Percentiles rank a stretch among this genome's conserved stretches.
phyloP scores from a whole-genome alignment of 768 basidiomycete genomes.

The Pleurotus pulmonarius region DNA sequence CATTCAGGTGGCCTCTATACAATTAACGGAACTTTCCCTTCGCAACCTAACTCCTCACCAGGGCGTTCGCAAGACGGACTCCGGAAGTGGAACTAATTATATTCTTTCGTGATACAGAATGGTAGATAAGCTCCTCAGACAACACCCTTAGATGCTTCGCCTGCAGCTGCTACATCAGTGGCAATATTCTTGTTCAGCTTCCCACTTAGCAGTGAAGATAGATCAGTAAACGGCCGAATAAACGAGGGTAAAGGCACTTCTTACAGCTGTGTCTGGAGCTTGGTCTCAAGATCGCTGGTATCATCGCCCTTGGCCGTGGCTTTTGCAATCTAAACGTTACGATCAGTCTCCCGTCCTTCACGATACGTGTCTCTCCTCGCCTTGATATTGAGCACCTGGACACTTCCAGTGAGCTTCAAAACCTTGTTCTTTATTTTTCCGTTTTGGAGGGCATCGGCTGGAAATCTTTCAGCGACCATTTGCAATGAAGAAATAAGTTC shows the following conservation, averaged over 20 bases:
- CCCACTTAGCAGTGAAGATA: conserved; percentile 12
- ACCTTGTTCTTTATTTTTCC: conserved; percentile 46
- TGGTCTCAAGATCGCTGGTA: conserved; percentile 22
- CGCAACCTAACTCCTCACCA: too few relatives aligned
- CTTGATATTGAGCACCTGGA: conserved; percentile 31
- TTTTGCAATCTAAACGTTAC: conserved; percentile 23
- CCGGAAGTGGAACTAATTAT: neutral
- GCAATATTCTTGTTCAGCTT: conserved; percentile 34
- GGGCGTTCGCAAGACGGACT: neutral
- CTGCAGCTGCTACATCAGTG: conserved; percentile 25
- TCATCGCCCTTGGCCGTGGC: conserved; percentile 26
- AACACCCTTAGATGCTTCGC: conserved; percentile 26
- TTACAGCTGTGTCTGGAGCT: conserved; percentile 24
- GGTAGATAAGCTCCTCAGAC: neutral
- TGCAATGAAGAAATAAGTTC: neutral
- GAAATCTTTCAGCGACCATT: neutral
- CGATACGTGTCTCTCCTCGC: conserved; percentile 10
- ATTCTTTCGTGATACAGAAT: neutral
- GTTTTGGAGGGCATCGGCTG: conserved; percentile 29
- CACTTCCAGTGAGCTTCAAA: conserved; percentile 34
- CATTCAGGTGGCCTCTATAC: too few relatives aligned
- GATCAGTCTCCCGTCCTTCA: neutral
- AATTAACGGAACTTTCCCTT: too few relatives aligned
- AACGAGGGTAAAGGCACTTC: conserved; percentile 1
- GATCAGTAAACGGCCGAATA: neutral